Evolutionary conservation across 331 rosid genomes (phyloP), one percentile per base, ranked within the genome.

Genomic region (Phaseolus coccineus): DNA sequence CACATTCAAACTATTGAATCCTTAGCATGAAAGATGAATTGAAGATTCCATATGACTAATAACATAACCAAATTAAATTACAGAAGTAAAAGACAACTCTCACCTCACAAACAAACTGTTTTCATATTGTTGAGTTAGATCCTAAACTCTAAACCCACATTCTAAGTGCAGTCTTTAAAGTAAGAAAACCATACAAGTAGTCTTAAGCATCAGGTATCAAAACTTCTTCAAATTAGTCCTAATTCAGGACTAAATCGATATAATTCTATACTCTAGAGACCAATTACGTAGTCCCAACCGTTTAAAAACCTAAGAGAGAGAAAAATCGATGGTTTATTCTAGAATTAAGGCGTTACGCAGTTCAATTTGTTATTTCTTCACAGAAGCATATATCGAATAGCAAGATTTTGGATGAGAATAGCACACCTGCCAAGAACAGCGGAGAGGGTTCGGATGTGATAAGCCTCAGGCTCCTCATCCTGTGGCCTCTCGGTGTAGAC

Each of bases 401-500:
- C 37, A 28, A 0, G 9, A 28, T 30, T 61, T 11, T 11, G 6
- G 4, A 3, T 1, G 67, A 62, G 12, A 30, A 28, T 19, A 24
- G 33, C 42, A 47, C 4, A 91, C 98, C 97, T 92, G 85, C 98
- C 98, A 35, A 93, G 89, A 58, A 90, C 96, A 2, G 98, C 56
- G 22, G 96, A 68, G 30, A 95, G 98, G 93, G 96, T 95, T 83
- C 93, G 90, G 87, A 95, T 72, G 79, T 95, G 93, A 71, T 67
- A 91, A 22, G 95, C 83, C 88, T 90, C 97, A 7, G 96, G 89
- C 19, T 95, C 97, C 69, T 90, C 92, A 33, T 73, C 64, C 24
- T 81, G 80, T 10, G 96, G 96, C 22, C 56, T 72, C 84, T 93
- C 98, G 3, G 96, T 90, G 88, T 95, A 95, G 0, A 95, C 77